Base-by-base conservation (phyloP, 305 asterid species). In the Solanum hybrid region DNA sequence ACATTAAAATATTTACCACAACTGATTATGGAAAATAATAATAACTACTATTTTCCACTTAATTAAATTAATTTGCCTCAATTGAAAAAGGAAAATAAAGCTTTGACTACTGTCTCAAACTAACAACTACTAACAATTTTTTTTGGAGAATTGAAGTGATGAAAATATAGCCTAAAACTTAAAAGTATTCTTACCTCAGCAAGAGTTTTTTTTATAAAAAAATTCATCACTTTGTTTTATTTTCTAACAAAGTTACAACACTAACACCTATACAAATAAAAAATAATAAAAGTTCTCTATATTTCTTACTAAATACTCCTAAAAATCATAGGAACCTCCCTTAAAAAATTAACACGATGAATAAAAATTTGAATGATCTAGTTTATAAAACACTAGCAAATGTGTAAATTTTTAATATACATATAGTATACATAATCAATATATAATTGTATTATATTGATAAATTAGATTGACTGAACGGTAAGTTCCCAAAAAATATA, bases 401-500 rank as follows among this genome's bases (percentile, higher is more conserved):
- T 11, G 31, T 6, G 14, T 71, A 26, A 14, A 2, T 1, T 71
- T 69, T 69, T 71, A 26, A 71, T 71, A 71, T 71, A 26, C 34
- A 26, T 71, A 11, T 11, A 1, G 0, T 11, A 71, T 66, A 4
- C 1, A n/a, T 66, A 69, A 11, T 24, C 13, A 4, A 10, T 71
- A 5, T 24, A 71, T 66, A 66, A 9, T 66, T n/a, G 0, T 2
- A 66, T 66, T 27, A 66, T 71, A 71, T 71, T 71, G 32, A 69
- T 69, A 69, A 10, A 24, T 60, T 3, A 60, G 2, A 7, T 66
- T 66, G 14, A 29, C 2, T 8, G 27, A 64, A 64, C 0, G 0
- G 5, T 4, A 66, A 4, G 2, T n/a, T 8, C 2, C 2, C 0
- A 0, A 4, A n/a, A n/a, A n/a, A 22, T 3, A 66, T 1, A 66